Percentiles rank a stretch among this genome's conserved stretches.
Evolutionary conservation across 192 early-diverging fungal species (phyloP).

Genomic region (Coemansia sp.): DNA sequence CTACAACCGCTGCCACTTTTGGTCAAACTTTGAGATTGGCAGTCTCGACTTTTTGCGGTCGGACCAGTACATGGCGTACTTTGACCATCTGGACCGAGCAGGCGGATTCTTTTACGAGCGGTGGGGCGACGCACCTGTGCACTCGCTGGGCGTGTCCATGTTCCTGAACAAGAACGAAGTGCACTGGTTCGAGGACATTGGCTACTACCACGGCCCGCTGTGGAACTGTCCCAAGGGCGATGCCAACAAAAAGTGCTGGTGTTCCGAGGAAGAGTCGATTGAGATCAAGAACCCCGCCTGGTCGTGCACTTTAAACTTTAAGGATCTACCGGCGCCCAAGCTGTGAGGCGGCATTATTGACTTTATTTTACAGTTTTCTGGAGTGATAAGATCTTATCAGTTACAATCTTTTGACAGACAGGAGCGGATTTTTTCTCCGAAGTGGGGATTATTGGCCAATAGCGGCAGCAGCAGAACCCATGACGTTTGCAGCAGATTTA

Average conservation of each 20-base stretch:
- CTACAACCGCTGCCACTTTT: slow-evolving; percentile 72
- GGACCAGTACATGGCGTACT: slow-evolving; percentile 9
- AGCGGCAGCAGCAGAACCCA: neutral
- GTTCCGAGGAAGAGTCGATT: slow-evolving; percentile 43
- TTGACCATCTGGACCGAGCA: slow-evolving; percentile 6
- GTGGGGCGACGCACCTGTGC: slow-evolving; percentile 48
- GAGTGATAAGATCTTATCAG: neutral
- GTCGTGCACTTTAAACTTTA: slow-evolving; percentile 50
- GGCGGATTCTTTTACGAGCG: slow-evolving; percentile 9
- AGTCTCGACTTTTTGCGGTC: slow-evolving; percentile 56
- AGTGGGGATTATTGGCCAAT: slow-evolving; percentile 13
- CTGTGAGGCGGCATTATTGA: neutral
- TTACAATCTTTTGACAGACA: neutral
- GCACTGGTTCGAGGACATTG: slow-evolving; percentile 73
- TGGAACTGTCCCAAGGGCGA: slow-evolving; percentile 45
- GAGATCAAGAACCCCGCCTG: slow-evolving; percentile 42
- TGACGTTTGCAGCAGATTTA: neutral
- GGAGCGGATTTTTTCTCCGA: slow-evolving; percentile 1
- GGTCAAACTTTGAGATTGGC: slow-evolving; percentile 78
- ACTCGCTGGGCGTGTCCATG: slow-evolving; percentile 63
- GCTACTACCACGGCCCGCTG: slow-evolving; percentile 57
- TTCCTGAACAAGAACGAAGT: slow-evolving; percentile 58
- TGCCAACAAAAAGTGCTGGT: slow-evolving; percentile 47
- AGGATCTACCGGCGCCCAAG: slow-evolving; percentile 27
- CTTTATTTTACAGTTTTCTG: neutral